phyloP scores from a whole-genome alignment of 352 stramenopile genomes.

The Hyaloperonospora brassicae region DNA sequence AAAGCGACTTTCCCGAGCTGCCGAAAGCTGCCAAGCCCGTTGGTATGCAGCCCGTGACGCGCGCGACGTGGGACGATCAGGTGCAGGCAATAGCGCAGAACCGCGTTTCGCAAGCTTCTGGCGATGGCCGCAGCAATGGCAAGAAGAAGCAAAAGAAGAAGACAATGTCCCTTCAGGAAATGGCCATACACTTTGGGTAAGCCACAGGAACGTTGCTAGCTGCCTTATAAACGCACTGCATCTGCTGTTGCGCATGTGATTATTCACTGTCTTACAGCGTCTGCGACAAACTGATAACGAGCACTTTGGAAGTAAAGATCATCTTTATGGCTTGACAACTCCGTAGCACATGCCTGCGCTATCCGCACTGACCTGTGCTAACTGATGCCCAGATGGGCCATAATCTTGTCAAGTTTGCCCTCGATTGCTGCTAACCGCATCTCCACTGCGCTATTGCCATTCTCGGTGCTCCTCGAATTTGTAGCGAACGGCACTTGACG shows the following conservation, averaged over 20 bases:
- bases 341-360: constrained; percentile 3
- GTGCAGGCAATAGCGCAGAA: constrained; percentile 67
- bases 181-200: constrained; percentile 79
- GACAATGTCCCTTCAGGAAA: constrained; percentile 64
- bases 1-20: constrained; percentile 74
- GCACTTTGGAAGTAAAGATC: not conserved
- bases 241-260: not conserved
- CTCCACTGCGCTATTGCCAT: constrained; percentile 30
- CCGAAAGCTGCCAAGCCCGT: constrained; percentile 45
- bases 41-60: constrained; percentile 65
- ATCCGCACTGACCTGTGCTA: constrained; percentile 16
- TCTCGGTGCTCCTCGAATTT: constrained; percentile 19
- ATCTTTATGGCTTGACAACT: constrained; percentile 1
- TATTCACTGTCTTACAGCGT: constrained; percentile 4
- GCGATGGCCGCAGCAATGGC: constrained; percentile 22
- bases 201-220: not conserved
- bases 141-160: constrained; percentile 86
- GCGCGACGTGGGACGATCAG: constrained; percentile 77
- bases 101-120: constrained; percentile 18
- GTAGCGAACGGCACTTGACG: constrained; percentile 19
- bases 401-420: constrained; percentile 85
- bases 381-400: constrained; percentile 72
- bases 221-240: not conserved
- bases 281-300: not conserved
- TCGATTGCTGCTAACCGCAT: constrained; percentile 69